Evolutionary conservation across 2,329 filamentous ascomycete species (phyloP).

Genomic region (Helicocarpus griseus): DNA sequence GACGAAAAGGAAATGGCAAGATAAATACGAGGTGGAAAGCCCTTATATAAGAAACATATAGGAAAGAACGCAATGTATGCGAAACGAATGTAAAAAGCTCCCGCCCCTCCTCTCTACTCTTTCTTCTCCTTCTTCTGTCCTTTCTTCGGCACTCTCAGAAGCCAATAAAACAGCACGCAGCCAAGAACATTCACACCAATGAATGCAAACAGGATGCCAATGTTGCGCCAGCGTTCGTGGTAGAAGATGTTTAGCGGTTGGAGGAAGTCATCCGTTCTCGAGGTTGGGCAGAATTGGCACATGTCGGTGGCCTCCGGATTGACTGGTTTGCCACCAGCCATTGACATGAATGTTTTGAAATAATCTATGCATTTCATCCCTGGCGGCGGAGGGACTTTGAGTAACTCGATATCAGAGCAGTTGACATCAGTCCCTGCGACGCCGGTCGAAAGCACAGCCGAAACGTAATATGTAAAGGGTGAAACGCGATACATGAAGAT

Average conservation of each 20-base stretch:
- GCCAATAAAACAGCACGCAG: constrained; percentile 53
- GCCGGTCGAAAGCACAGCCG: constrained; percentile 30
- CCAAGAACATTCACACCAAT: constrained; percentile 53
- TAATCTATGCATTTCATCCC: constrained; percentile 53
- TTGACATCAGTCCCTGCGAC: constrained; percentile 20
- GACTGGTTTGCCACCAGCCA: constrained; percentile 30
- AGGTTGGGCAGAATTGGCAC: constrained; percentile 43
- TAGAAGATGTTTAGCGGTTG: constrained; percentile 33
- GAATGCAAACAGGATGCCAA: constrained; percentile 59
- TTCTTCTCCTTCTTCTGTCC: constrained; percentile 11
- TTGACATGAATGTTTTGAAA: constrained; percentile 31
- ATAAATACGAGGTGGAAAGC: too few relatives aligned
- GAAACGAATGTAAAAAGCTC: too few relatives aligned
- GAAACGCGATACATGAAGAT: constrained; percentile 65
- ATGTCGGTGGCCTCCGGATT: constrained; percentile 35
- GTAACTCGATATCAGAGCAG: constrained; percentile 27
- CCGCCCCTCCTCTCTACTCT: constrained; percentile 2
- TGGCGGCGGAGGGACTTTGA: constrained; percentile 39
- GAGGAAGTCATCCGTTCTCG: constrained; percentile 40
- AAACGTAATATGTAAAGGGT: constrained; percentile 54
- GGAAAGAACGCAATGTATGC: too few relatives aligned
- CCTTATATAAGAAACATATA: too few relatives aligned
- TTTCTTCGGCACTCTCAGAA: constrained; percentile 46
- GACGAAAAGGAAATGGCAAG: too few relatives aligned
- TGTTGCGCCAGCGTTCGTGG: constrained; percentile 55